phyloP scores from a whole-genome alignment of 495 filamentous ascomycete genomes.

The Penicillium mononematosum region DNA sequence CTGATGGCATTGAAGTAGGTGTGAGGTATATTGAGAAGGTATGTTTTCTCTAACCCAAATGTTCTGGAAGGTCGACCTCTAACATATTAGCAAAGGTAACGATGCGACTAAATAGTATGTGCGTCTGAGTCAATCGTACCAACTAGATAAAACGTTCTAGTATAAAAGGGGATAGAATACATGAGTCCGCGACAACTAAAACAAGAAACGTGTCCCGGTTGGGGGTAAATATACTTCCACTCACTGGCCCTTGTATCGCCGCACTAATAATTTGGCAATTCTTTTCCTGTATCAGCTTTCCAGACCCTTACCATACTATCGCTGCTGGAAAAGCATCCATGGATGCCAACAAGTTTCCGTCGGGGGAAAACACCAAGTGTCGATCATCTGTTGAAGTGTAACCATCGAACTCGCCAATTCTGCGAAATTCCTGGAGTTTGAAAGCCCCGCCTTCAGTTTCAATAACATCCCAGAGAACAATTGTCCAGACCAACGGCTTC shows the following conservation, averaged over 20 bases:
- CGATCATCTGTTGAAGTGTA: too few relatives aligned
- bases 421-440: too few relatives aligned
- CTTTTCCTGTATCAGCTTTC: neutral
- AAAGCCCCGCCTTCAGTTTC: too few relatives aligned
- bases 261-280: neutral
- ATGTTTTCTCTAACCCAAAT: neutral
- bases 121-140: neutral
- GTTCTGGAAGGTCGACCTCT: neutral
- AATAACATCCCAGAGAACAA: too few relatives aligned
- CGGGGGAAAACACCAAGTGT: neutral
- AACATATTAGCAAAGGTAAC: neutral
- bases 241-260: neutral
- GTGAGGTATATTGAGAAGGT: slow-evolving; percentile 52
- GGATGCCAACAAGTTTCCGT: neutral
- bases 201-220: neutral
- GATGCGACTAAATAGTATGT: slow-evolving; percentile 1
- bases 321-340: neutral
- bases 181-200: neutral
- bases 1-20: slow-evolving; percentile 49
- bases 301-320: neutral
- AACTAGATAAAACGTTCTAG: neutral
- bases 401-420: too few relatives aligned
- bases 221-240: neutral
- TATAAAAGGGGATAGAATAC: neutral
- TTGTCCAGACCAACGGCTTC: too few relatives aligned